phyloP scores from a whole-genome alignment of 495 filamentous ascomycete genomes.

The Hypoxylon intermedium region DNA sequence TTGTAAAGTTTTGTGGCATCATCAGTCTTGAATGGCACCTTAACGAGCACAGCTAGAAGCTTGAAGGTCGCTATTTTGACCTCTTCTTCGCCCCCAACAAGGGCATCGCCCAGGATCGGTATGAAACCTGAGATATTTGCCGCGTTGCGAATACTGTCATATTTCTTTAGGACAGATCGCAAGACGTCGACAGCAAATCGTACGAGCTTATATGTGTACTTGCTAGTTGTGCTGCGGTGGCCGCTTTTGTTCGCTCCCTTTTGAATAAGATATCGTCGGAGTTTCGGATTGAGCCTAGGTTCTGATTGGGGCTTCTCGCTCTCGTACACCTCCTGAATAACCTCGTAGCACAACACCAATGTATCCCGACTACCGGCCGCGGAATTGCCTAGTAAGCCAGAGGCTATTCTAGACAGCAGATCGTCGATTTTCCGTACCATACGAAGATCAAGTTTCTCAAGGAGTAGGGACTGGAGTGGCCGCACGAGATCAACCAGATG shows the following conservation, averaged over 20 bases:
- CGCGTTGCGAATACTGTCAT: conserved; percentile 77
- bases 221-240: conserved; percentile 69
- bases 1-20: conserved; percentile 77
- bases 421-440: conserved; percentile 90
- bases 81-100: conserved; percentile 84
- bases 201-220: conserved; percentile 81
- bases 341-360: conserved; percentile 90
- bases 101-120: conserved; percentile 83
- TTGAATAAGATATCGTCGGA: conserved; percentile 77
- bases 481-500: conserved; percentile 76
- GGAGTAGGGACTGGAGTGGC: conserved; percentile 77
- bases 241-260: conserved; percentile 75
- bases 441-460: conserved; percentile 79
- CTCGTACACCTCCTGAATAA: conserved; percentile 84
- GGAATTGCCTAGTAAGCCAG: conserved; percentile 81
- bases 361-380: conserved; percentile 76
- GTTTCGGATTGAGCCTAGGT: conserved; percentile 62
- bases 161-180: conserved; percentile 79
- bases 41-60: conserved; percentile 82
- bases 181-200: conserved; percentile 88
- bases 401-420: conserved; percentile 79
- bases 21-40: conserved; percentile 78
- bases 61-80: conserved; percentile 84
- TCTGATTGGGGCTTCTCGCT: conserved; percentile 54
- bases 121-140: conserved; percentile 83